Evolutionary conservation across 805 yeast genomes (phyloP).

Genomic region (Sugiyamaella smithiae): DNA sequence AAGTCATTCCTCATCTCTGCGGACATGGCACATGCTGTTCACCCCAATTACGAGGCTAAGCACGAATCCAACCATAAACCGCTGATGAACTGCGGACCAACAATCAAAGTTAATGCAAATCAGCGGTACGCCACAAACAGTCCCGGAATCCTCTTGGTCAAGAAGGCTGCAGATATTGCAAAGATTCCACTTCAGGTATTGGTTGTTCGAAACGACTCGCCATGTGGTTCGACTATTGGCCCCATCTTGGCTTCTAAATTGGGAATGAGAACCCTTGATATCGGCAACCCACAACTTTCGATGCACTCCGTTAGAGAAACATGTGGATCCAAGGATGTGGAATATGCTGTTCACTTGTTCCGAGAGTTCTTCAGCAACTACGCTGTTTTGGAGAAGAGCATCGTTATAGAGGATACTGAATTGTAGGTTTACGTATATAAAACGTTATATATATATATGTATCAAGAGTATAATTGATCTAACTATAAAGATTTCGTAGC

Average conservation of each 20-base stretch:
- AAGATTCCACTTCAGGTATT: slow-evolving; percentile 85
- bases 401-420: slow-evolving; percentile 21
- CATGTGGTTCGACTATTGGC: slow-evolving; percentile 96
- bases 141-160: slow-evolving; percentile 76
- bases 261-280: slow-evolving; percentile 82
- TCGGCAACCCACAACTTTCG: slow-evolving; percentile 88
- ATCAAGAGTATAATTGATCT: background rate
- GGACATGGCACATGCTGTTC: slow-evolving; percentile 96
- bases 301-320: slow-evolving; percentile 96
- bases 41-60: slow-evolving; percentile 79
- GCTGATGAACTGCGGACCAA: slow-evolving; percentile 82
- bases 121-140: slow-evolving; percentile 95
- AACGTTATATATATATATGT: background rate
- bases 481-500: background rate
- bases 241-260: slow-evolving; percentile 85
- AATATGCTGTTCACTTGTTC: slow-evolving; percentile 58
- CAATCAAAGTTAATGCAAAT: slow-evolving; percentile 88
- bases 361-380: slow-evolving; percentile 52
- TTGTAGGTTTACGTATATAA: background rate
- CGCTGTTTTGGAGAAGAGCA: slow-evolving; percentile 21
- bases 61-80: slow-evolving; percentile 83
- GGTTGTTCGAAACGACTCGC: slow-evolving; percentile 89
- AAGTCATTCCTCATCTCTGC: slow-evolving; percentile 87
- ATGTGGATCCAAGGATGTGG: slow-evolving; percentile 75
- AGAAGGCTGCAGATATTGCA: slow-evolving; percentile 63